phyloP scores from a whole-genome alignment of 192 early-diverging fungal genomes.

The Umbelopsis vinacea region DNA sequence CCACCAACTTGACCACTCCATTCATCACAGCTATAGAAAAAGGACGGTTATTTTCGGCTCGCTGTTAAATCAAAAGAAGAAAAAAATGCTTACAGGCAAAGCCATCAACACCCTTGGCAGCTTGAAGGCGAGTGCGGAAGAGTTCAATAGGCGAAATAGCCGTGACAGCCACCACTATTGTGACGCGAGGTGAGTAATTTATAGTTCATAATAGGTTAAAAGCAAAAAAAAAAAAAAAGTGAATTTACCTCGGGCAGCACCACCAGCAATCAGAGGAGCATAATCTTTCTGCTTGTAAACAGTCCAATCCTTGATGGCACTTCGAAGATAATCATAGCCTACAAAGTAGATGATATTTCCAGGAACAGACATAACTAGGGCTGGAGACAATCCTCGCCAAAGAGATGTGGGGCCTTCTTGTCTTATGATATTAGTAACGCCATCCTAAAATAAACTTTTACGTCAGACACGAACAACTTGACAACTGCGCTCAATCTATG shows the following conservation, averaged over 20 bases:
- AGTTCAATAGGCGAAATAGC: constrained; percentile 92
- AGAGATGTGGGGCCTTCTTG: constrained; percentile 79
- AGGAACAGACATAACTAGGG: constrained; percentile 89
- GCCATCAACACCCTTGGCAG: constrained; percentile 63
- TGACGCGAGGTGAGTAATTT: background rate
- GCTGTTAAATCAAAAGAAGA: background rate
- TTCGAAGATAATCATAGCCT: constrained; percentile 89
- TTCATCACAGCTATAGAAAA: constrained; percentile 53
- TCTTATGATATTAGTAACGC: constrained; percentile 76
- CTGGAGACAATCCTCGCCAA: constrained; percentile 89
- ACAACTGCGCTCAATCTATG: background rate
- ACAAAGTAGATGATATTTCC: constrained; percentile 95
- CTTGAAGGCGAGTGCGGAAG: constrained; percentile 90
- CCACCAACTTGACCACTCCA: constrained; percentile 65
- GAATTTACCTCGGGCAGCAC: constrained; percentile 69
- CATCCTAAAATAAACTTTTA: too few relatives aligned
- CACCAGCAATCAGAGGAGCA: constrained; percentile 65
- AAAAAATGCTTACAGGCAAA: constrained; percentile 44
- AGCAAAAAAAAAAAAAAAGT: background rate
- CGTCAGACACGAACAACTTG: too few relatives aligned
- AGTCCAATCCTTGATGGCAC: constrained; percentile 36
- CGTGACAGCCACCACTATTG: constrained; percentile 68
- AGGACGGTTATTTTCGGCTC: background rate
- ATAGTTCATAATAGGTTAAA: background rate
- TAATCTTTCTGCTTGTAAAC: constrained; percentile 19